Conservation (phyloP, 1,139 yeast genomes). For the Waltiozyma sp. region DNA sequence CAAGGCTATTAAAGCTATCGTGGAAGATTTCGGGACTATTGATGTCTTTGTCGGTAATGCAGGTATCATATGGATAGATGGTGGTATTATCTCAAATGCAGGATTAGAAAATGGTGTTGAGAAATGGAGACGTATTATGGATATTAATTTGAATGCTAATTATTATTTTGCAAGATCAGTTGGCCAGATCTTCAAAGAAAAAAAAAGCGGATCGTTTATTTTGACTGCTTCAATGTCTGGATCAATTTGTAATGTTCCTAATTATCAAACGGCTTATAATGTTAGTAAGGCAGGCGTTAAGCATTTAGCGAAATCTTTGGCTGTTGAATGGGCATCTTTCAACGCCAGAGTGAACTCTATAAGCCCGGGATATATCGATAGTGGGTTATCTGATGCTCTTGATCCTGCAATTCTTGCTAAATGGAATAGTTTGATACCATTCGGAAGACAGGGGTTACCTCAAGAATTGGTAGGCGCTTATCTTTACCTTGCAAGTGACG, state of each 20-base stretch:
- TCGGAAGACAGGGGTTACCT: slow-evolving; percentile 69
- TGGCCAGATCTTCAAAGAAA: slow-evolving; percentile 59
- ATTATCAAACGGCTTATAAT: slow-evolving; percentile 76
- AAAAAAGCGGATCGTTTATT: slow-evolving; percentile 60
- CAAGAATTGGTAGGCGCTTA: slow-evolving; percentile 78
- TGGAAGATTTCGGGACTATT: slow-evolving; percentile 56
- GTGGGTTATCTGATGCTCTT: slow-evolving; percentile 53
- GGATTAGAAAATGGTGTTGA: slow-evolving; percentile 36
- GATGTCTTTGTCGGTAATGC: slow-evolving; percentile 83
- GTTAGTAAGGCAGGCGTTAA: slow-evolving; percentile 78
- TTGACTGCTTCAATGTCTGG: slow-evolving; percentile 86
- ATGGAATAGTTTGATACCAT: slow-evolving; percentile 62
- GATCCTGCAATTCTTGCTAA: slow-evolving; percentile 36
- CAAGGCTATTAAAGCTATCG: slow-evolving; percentile 41
- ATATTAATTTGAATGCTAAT: slow-evolving; percentile 48
- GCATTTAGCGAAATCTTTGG: slow-evolving; percentile 67
- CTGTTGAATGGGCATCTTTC: slow-evolving; percentile 78
- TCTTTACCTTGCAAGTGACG: slow-evolving; percentile 70
- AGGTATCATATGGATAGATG: slow-evolving; percentile 75
- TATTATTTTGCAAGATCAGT: slow-evolving; percentile 61
- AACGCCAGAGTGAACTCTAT: slow-evolving; percentile 66
- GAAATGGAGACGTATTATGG: slow-evolving; percentile 46
- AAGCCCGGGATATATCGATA: slow-evolving; percentile 73
- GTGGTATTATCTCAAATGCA: slow-evolving; percentile 28
- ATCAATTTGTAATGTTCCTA: slow-evolving; percentile 75